Evolutionary conservation across 768 basidiomycete genomes (phyloP), one percentile per base, ranked within the genome.

Genomic region (Aureoboletus auriporus): DNA sequence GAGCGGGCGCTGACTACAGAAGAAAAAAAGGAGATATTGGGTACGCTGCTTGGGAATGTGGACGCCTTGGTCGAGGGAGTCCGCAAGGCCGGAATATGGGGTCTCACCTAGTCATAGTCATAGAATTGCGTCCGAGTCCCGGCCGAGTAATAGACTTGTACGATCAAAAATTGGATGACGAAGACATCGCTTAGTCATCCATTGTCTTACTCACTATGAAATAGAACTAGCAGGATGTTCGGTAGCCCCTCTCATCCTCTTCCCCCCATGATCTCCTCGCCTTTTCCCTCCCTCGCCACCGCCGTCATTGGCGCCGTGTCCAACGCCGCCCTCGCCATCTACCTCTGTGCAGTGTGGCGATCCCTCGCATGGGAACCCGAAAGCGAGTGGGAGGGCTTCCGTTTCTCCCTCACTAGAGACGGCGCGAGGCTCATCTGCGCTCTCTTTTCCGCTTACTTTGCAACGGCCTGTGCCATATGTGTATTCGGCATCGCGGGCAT

Each of bases 11-110:
- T 75, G 56, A 86, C 82, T 37, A 90, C 82, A 37, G 84, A 89
- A 50, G 87, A 93, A 69, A 93, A 93, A 72, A 91, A 86, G 66
- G 80, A 82, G 62, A 64, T 89, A 38, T 60, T 95, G 49, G 86
- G 86, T 0, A 83, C 79, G 39, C 84, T 93, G 81, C 67, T 95
- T 38, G 92, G 90, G 4, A 94, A 95, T 63, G 93, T 95, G 3
- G 93, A 94, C 63, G 86, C 88, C 28, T 75, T 95, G 9, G 89
- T 95, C 6, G 89, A 91, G 53, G 85, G 91, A 0, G 87, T 95
- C 30, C 75, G 85, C 52, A 87, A 83, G 66, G 89, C 89, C 0
- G 90, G 91, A 0, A 82, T 93, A 47, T 94, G 89, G 89, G 90
- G 92, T 6, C 64, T 91, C 47, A 81, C 67, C 30, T 78, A 61